Percentiles rank a stretch among this genome's conserved stretches.
Evolutionary conservation across 345 rosid species (phyloP).

Genomic region (Euphorbia lathyris): DNA sequence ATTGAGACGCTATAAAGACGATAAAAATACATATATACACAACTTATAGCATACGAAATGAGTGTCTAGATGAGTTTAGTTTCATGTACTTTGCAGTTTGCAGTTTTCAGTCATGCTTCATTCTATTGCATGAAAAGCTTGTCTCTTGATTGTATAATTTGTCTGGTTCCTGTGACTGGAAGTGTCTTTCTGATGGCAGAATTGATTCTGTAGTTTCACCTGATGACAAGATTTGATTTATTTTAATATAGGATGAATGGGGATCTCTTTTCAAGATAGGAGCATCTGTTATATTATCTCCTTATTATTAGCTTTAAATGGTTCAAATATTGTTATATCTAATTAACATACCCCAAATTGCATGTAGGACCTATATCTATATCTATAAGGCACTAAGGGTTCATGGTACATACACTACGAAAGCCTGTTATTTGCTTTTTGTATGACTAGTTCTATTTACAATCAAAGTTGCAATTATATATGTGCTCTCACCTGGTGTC

Average conservation of each 20-base stretch:
- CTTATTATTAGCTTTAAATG: not conserved
- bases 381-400: too few relatives aligned
- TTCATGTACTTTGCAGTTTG: not conserved
- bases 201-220: slow-evolving; percentile 86
- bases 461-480: not conserved
- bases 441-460: not conserved
- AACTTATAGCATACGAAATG: not conserved
- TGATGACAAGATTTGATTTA: slow-evolving; percentile 16
- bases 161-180: slow-evolving; percentile 49
- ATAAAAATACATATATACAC: not conserved
- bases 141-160: slow-evolving; percentile 51
- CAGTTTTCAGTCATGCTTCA: too few relatives aligned
- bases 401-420: not conserved
- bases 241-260: not conserved
- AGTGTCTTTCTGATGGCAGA: slow-evolving; percentile 51
- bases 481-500: slow-evolving; percentile 73
- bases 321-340: not conserved
- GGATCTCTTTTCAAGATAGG: not conserved
- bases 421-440: not conserved
- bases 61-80: not conserved
- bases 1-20: not conserved
- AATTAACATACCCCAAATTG: not conserved
- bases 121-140: slow-evolving; percentile 64
- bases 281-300: not conserved
- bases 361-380: not conserved